These are phyloP conservation scores for Calonectria multiphialidica DNA, from an alignment of 2,329 filamentous ascomycete genomes.

Conservation along the genomic window DNA sequence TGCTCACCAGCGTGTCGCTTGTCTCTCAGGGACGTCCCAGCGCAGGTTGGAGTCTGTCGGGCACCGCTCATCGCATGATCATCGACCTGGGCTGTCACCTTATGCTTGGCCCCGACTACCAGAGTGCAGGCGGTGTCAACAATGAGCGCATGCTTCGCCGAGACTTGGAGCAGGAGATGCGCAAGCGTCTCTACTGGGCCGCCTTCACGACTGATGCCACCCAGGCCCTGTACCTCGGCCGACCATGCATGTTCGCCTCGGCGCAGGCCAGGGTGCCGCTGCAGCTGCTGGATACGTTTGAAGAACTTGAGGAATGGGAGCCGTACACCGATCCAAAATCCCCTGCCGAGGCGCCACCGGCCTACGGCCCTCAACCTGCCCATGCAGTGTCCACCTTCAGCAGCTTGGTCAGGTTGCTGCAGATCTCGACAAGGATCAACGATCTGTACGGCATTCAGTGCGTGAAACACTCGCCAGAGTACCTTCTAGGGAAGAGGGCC, in stretches of 20 bases:
- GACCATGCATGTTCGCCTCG: constrained; percentile 48
- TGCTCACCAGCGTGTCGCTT: constrained; percentile 48
- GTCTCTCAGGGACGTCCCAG: constrained; percentile 49
- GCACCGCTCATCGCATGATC: constrained; percentile 54
- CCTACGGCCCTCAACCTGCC: constrained; percentile 44
- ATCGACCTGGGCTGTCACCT: constrained; percentile 53
- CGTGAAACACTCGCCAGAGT: constrained; percentile 42
- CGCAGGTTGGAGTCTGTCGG: constrained; percentile 51
- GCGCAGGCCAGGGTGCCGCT: constrained; percentile 48
- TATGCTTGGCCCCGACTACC: constrained; percentile 44
- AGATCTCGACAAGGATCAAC: constrained; percentile 45
- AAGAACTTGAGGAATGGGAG: constrained; percentile 50
- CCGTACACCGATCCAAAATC: constrained; percentile 47
- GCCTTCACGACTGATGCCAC: constrained; percentile 50
- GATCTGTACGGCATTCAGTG: constrained; percentile 44
- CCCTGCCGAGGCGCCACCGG: constrained; percentile 39
- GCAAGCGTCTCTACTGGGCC: constrained; percentile 50
- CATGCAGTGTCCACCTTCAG: constrained; percentile 45
- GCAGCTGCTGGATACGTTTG: constrained; percentile 47
- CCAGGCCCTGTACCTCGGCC: constrained; percentile 48
- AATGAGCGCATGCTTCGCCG: constrained; percentile 43
- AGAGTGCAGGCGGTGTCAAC: constrained; percentile 39
- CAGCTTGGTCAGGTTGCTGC: constrained; percentile 43
- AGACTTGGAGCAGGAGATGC: constrained; percentile 49
- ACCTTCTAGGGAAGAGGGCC: constrained; percentile 42